phyloP scores from a whole-genome alignment of 495 filamentous ascomycete species.

The Paragyromitra xinjiangensis region DNA sequence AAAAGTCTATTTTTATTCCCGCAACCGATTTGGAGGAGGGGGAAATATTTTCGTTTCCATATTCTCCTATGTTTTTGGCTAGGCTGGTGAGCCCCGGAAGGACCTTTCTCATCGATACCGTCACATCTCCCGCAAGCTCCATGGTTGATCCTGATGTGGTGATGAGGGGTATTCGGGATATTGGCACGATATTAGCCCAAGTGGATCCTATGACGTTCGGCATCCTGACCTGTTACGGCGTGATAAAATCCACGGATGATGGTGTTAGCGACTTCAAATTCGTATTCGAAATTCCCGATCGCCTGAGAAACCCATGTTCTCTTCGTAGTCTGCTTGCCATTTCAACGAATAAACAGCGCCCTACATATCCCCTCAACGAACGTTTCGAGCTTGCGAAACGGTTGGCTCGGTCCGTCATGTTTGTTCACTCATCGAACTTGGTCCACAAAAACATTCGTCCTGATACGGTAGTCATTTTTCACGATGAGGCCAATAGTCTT shows the following conservation, averaged over 20 bases:
- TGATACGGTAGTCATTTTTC: slow-evolving; percentile 64
- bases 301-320: slow-evolving; percentile 35
- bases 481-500: slow-evolving; percentile 44
- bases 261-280: slow-evolving; percentile 39
- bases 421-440: slow-evolving; percentile 64
- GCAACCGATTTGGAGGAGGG: slow-evolving; percentile 10
- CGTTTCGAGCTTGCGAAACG: slow-evolving; percentile 61
- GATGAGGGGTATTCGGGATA: slow-evolving; percentile 54
- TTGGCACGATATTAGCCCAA: slow-evolving; percentile 59
- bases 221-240: slow-evolving; percentile 63
- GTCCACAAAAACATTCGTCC: slow-evolving; percentile 70
- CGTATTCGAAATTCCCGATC: slow-evolving; percentile 43
- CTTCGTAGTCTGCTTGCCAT: slow-evolving; percentile 52
- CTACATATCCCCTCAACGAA: slow-evolving; percentile 56
- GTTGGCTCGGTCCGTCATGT: slow-evolving; percentile 62
- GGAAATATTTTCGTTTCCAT: slow-evolving; percentile 22
- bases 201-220: slow-evolving; percentile 62
- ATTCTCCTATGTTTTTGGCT: slow-evolving; percentile 49
- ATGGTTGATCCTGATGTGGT: slow-evolving; percentile 34
- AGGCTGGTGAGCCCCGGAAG: slow-evolving; percentile 2
- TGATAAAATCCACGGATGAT: slow-evolving; percentile 48
- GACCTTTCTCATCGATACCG: slow-evolving; percentile 54
- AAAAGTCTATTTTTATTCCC: slow-evolving; percentile 33
- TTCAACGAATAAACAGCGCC: slow-evolving; percentile 41
- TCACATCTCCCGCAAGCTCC: slow-evolving; percentile 29